phyloP scores from a whole-genome alignment of 306 rosid genomes.

The Medicago lupulina region DNA sequence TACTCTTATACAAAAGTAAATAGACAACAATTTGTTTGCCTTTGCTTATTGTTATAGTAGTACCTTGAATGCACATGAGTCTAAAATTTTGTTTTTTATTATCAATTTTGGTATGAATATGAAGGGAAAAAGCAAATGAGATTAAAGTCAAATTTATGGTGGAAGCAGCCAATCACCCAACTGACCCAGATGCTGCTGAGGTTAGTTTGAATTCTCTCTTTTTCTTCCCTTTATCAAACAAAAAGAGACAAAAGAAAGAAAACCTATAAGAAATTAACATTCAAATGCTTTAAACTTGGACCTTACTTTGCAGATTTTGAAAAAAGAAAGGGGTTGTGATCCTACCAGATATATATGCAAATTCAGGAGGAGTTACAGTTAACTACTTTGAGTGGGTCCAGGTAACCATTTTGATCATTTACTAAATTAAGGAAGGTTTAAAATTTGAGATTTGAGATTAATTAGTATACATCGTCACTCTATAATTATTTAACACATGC shows the following conservation, averaged over 20 bases:
- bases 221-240: slow-evolving; percentile 1
- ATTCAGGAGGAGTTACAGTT: slow-evolving; percentile 96
- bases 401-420: slow-evolving; percentile 48
- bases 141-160: slow-evolving; percentile 81
- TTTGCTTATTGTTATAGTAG: neutral
- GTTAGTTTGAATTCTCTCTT: slow-evolving; percentile 42
- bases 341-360: slow-evolving; percentile 95
- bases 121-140: slow-evolving; percentile 82
- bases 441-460: too few species aligned
- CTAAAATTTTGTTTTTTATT: neutral
- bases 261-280: neutral
- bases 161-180: slow-evolving; percentile 97
- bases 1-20: too few species aligned
- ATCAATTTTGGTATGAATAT: slow-evolving; percentile 6
- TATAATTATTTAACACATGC: too few species aligned
- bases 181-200: slow-evolving; percentile 98
- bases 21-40: neutral
- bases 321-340: slow-evolving; percentile 79
- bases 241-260: neutral
- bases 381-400: slow-evolving; percentile 99
- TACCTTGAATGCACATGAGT: too few species aligned
- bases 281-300: neutral
- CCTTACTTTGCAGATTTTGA: slow-evolving; percentile 62
- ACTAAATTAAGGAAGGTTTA: neutral
- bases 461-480: too few species aligned